Conservation (phyloP, 768 basidiomycete species). For the Podaxis sp. region DNA sequence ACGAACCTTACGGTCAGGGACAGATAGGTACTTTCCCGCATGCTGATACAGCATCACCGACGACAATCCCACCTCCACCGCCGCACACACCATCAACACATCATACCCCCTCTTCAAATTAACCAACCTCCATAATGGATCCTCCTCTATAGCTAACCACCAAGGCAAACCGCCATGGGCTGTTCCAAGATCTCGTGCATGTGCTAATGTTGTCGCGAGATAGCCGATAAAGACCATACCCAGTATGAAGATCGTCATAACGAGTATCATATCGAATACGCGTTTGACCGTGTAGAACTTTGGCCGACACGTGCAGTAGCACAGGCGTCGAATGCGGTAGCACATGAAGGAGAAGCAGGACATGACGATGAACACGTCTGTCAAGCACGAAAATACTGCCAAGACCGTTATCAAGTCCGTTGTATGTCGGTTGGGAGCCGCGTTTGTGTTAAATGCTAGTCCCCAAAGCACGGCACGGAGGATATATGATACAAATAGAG, state of each 20-base stretch:
- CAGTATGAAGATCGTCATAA: background rate
- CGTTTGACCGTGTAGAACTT: background rate
- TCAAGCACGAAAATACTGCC: background rate
- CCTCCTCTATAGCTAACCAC: background rate
- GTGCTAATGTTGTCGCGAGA: background rate
- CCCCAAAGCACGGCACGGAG: slow-evolving; percentile 5
- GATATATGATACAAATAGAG: background rate
- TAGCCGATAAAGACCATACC: background rate
- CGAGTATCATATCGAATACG: background rate
- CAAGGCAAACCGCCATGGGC: background rate
- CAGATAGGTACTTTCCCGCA: slow-evolving; percentile 1
- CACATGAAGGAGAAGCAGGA: background rate
- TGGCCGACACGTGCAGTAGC: background rate
- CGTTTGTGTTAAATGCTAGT: background rate
- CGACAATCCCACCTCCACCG: background rate
- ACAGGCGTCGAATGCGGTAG: background rate
- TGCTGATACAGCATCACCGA: slow-evolving; percentile 1
- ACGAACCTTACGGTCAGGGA: slow-evolving; percentile 10
- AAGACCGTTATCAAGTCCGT: background rate
- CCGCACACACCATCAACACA: background rate
- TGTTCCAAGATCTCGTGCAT: background rate
- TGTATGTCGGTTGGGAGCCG: background rate
- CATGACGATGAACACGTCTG: background rate
- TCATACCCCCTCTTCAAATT: background rate
- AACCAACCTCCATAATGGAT: background rate